Evolutionary conservation across 2,329 filamentous ascomycete genomes (phyloP).

Genomic region (Orbilia javanica): DNA sequence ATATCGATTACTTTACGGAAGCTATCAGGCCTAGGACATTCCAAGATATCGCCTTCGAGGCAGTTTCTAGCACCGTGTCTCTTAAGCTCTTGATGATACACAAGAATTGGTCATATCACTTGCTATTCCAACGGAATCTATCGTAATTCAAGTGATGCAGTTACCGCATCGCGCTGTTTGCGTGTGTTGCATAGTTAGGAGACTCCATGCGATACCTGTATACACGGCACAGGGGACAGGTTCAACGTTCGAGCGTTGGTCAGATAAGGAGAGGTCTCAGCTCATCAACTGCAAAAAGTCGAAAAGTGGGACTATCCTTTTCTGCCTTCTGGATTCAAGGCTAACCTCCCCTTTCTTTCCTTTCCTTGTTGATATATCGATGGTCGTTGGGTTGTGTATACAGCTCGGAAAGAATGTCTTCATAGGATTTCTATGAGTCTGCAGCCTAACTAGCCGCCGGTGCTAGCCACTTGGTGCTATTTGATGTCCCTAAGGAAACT

Average conservation of each 20-base stretch:
- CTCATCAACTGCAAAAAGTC: background rate
- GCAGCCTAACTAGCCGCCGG: background rate
- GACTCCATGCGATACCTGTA: too few species aligned
- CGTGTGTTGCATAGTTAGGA: background rate
- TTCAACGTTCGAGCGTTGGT: too few species aligned
- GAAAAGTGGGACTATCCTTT: background rate
- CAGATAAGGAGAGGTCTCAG: background rate
- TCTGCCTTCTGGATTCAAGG: too few species aligned
- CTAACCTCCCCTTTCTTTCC: background rate
- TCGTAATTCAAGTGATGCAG: background rate
- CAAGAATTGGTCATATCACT: slow-evolving; percentile 26
- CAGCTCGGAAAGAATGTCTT: slow-evolving; percentile 1
- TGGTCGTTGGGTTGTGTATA: background rate
- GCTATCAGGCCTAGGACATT: too few species aligned
- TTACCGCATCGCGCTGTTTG: too few species aligned
- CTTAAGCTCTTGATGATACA: background rate
- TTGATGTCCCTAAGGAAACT: background rate
- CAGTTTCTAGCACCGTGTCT: too few species aligned
- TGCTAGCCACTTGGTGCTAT: background rate
- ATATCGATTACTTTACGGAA: too few species aligned
- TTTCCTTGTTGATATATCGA: background rate
- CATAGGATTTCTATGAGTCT: background rate
- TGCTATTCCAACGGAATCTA: background rate
- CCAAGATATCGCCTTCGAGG: background rate
- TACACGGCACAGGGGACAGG: too few species aligned